A percentile compares a stretch with the other conserved stretches of the same genome.
phyloP scores from a whole-genome alignment of 2,329 filamentous ascomycete genomes.

The Ophiostoma triangulosporum region DNA sequence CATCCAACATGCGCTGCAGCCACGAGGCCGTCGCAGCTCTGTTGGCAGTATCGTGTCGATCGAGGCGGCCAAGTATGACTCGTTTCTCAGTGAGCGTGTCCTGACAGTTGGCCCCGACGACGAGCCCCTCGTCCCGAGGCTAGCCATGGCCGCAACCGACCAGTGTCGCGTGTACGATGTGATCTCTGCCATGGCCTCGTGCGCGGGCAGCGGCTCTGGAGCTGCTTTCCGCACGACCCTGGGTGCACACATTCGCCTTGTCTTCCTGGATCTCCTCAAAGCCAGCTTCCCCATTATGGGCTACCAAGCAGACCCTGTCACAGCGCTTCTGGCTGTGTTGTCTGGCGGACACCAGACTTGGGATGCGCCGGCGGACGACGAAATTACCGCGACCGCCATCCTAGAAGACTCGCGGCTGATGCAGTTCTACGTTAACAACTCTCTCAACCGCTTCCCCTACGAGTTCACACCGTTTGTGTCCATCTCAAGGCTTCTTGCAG shows the following conservation, averaged over 20 bases:
- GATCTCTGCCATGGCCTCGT: conserved; percentile 35
- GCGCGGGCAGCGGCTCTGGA: conserved; percentile 30
- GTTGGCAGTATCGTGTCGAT: conserved; percentile 50
- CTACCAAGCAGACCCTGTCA: conserved; percentile 60
- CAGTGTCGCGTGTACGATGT: conserved; percentile 40
- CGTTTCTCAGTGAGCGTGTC: conserved; percentile 37
- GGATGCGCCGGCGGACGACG: conserved; percentile 33
- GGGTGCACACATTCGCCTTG: conserved; percentile 47
- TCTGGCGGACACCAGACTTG: conserved; percentile 38
- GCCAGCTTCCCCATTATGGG: conserved; percentile 52
- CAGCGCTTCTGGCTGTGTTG: conserved; percentile 51
- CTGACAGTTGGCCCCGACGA: conserved; percentile 21
- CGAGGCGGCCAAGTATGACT: conserved; percentile 44
- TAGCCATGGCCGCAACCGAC: conserved; percentile 36
- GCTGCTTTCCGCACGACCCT: conserved; percentile 41
- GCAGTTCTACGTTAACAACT: conserved; percentile 48
- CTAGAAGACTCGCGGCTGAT: conserved; percentile 44
- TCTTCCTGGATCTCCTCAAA: conserved; percentile 58
- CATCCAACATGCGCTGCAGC: conserved; percentile 9
- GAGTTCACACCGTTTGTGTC: conserved; percentile 69
- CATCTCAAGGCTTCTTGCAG: conserved; percentile 51
- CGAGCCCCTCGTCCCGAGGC: conserved; percentile 34
- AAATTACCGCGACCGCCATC: conserved; percentile 27
- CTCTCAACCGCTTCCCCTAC: conserved; percentile 69
- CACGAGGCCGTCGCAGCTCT: conserved; percentile 40